phyloP scores from a whole-genome alignment of 2,329 filamentous ascomycete genomes.

The Arthrobotrys sinensis region DNA sequence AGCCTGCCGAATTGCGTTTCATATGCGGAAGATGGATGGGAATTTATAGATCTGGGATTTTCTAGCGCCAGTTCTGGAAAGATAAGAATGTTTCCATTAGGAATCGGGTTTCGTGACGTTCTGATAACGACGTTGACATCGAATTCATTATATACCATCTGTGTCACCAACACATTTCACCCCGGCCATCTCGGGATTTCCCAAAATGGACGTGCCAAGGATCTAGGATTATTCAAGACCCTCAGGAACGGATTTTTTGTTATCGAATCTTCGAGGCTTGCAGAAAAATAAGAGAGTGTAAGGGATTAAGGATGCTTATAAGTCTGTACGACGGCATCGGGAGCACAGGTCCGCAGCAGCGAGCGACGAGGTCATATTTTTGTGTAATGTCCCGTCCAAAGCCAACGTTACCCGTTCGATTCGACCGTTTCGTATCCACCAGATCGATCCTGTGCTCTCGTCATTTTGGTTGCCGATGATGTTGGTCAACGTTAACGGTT shows the following conservation, averaged over 20 bases:
- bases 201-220: slow-evolving; percentile 42
- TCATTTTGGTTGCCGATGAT: slow-evolving; percentile 15
- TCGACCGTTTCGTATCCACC: slow-evolving; percentile 15
- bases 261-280: neutral
- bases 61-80: slow-evolving; percentile 45
- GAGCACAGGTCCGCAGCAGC: slow-evolving; percentile 2
- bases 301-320: neutral
- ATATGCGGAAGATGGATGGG: slow-evolving; percentile 26
- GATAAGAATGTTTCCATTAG: slow-evolving; percentile 55
- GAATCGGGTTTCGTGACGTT: slow-evolving; percentile 32
- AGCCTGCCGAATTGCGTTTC: slow-evolving; percentile 43
- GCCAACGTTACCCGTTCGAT: neutral
- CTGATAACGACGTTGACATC: slow-evolving; percentile 6
- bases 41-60: slow-evolving; percentile 51
- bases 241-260: neutral
- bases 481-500: slow-evolving; percentile 7
- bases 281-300: neutral
- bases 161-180: slow-evolving; percentile 39
- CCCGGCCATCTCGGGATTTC: slow-evolving; percentile 28
- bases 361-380: slow-evolving; percentile 1
- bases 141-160: slow-evolving; percentile 3
- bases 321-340: slow-evolving; percentile 19
- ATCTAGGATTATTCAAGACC: slow-evolving; percentile 2
- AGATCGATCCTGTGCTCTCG: slow-evolving; percentile 11
- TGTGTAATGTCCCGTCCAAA: slow-evolving; percentile 6